Conservation (phyloP, 2,329 filamentous ascomycete genomes). For the Aspergillus carbonarius region DNA sequence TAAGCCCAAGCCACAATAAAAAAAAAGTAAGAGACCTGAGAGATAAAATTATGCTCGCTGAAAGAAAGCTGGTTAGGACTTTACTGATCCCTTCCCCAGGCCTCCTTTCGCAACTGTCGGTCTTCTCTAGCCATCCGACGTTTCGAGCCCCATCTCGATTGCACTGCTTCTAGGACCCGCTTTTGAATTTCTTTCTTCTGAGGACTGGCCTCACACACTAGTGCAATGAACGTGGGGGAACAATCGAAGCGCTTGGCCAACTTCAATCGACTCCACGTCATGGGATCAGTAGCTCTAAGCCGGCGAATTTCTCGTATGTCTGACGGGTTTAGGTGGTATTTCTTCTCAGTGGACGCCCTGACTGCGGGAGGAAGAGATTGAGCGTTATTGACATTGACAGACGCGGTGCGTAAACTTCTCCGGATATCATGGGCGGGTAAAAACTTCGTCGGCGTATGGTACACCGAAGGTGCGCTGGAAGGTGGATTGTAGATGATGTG, state of each 20-base stretch:
- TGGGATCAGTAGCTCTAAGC: constrained; percentile 56
- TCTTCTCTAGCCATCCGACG: constrained; percentile 62
- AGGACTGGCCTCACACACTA: constrained; percentile 56
- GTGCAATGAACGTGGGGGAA: constrained; percentile 61
- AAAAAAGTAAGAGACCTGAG: not conserved
- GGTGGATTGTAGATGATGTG: constrained; percentile 68
- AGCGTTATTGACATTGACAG: constrained; percentile 21
- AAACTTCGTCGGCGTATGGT: constrained; percentile 65
- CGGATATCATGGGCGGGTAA: constrained; percentile 60
- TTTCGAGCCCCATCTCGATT: constrained; percentile 60
- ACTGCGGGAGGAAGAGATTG: constrained; percentile 50
- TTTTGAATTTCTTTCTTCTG: constrained; percentile 50
- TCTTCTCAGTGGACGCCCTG: constrained; percentile 54
- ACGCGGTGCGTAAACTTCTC: constrained; percentile 44
- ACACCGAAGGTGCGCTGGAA: constrained; percentile 61
- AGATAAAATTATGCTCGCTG: not conserved
- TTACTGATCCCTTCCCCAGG: constrained; percentile 61
- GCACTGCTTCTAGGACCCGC: constrained; percentile 52
- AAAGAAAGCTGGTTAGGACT: not conserved
- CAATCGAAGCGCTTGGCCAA: constrained; percentile 64
- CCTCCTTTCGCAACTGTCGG: constrained; percentile 57
- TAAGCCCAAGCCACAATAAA: not conserved
- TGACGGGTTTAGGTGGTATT: constrained; percentile 58
- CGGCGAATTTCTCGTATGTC: constrained; percentile 61
- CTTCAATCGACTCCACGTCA: constrained; percentile 58